A percentile compares a stretch with the other conserved stretches of the same genome.
Evolutionary conservation across 768 basidiomycete species (phyloP).

Genomic region (Mrakia gelida): DNA sequence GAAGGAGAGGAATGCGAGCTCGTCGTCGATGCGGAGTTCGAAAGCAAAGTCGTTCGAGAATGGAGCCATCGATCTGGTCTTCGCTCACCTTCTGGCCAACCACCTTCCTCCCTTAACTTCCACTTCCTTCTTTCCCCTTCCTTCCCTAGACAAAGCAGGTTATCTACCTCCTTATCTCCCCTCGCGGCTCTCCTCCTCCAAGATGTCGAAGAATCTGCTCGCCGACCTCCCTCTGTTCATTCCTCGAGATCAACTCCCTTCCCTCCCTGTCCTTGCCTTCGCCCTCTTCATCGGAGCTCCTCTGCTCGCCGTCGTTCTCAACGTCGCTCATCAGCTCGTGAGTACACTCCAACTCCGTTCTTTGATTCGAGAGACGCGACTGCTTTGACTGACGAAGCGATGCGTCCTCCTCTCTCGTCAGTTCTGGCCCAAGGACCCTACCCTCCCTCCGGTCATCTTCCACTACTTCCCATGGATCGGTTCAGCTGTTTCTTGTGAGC

Average conservation of each 20-base stretch:
- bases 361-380: not conserved
- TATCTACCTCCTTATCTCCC: too few species aligned
- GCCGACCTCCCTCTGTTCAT: constrained; percentile 16
- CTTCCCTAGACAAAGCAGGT: not conserved
- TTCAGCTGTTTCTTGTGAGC: constrained; percentile 57
- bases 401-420: constrained; percentile 39
- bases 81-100: not conserved
- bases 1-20: too few species aligned
- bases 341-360: constrained; percentile 36
- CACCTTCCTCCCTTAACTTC: not conserved
- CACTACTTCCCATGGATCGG: constrained; percentile 87
- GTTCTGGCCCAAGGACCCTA: constrained; percentile 64
- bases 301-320: constrained; percentile 62
- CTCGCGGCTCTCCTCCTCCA: not conserved
- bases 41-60: not conserved
- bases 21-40: too few species aligned
- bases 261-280: constrained; percentile 32
- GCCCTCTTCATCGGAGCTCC: constrained; percentile 60
- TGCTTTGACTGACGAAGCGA: not conserved
- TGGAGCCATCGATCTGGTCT: not conserved
- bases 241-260: constrained; percentile 23
- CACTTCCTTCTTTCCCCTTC: not conserved
- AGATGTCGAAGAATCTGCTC: constrained; percentile 20
- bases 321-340: constrained; percentile 75
- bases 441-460: constrained; percentile 84